Base-by-base conservation (phyloP, 2,329 filamentous ascomycete genomes). In the Cryphonectria nitschkei region DNA sequence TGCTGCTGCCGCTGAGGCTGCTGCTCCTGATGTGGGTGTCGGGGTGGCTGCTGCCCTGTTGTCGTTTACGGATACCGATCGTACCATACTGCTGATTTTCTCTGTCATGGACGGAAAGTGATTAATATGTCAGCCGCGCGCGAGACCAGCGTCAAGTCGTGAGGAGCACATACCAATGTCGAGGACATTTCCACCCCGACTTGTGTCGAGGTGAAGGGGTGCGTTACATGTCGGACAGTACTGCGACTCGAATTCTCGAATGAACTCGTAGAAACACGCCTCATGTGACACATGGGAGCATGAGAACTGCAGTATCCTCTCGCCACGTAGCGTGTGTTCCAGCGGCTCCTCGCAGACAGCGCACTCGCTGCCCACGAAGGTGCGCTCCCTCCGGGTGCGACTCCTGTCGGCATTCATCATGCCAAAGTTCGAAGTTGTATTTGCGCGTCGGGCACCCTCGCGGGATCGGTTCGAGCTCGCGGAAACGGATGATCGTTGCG, bases 241-340 rank as follows among this genome's bases (percentile, higher is more conserved):
- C 77, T 98, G 94, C 68, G 93, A 93, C 75, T 98, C 95, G 71
- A 95, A 93, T 78, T 98, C 95, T 77, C 93, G 93, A 76, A 99
- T 97, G 79, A 97, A 98, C 81, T 99, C 96, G 83, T 98, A 98
- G 80, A 99, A 98, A 82, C 96, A 99, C 50, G 95, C 96, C 81
- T 98, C 96, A 80, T 99, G 96, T 14, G 95, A 94, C 72, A 99
- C 95, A 81, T 99, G 96, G n/a, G 91, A 89, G 82, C 96, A 99
- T 7, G 95, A 97, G 77, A 99, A 96, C 80, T 98, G 96, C 68
- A 99, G 85, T 73, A 99, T 94, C 75, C 94, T 90, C 83, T 99
- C 96, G 72, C 96, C 96, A 66, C 93, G 92, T 63, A 99, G 86
- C 3, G 94, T 99, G 81, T 98, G 95, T 81, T 98, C 96, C 73